A percentile compares a stretch with the other conserved stretches of the same genome.
phyloP scores from a whole-genome alignment of 2,329 filamentous ascomycete species.

The Fusarium abutilonis region DNA sequence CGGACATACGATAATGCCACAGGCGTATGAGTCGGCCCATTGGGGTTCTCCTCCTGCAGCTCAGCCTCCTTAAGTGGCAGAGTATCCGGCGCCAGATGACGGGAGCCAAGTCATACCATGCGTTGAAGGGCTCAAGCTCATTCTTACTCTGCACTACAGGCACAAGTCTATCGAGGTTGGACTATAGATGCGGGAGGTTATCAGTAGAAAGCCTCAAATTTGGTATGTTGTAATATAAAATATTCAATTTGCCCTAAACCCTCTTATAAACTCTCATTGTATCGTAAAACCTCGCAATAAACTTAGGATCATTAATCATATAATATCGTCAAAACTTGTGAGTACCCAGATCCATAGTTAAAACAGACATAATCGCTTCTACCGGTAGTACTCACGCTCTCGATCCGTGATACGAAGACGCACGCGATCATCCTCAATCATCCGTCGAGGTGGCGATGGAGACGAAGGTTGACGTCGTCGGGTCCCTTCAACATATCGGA shows the following conservation, averaged over 20 bases:
- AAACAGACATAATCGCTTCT: slow-evolving; percentile 8
- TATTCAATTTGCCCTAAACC: slow-evolving; percentile 28
- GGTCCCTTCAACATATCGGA: slow-evolving; percentile 63
- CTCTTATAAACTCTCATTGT: slow-evolving; percentile 16
- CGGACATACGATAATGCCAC: slow-evolving; percentile 18
- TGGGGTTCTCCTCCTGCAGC: slow-evolving; percentile 15
- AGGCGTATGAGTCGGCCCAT: slow-evolving; percentile 16
- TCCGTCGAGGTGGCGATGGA: slow-evolving; percentile 48
- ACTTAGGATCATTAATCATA: slow-evolving; percentile 37
- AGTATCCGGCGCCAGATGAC: slow-evolving; percentile 18
- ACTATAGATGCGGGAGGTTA: not conserved
- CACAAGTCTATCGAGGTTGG: slow-evolving; percentile 5
- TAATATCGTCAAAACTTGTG: slow-evolving; percentile 20
- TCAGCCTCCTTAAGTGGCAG: not conserved
- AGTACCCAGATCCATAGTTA: not conserved
- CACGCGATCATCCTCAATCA: slow-evolving; percentile 46
- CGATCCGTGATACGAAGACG: slow-evolving; percentile 51
- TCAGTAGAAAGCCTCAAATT: not conserved
- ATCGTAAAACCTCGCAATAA: slow-evolving; percentile 8
- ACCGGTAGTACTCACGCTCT: slow-evolving; percentile 47
- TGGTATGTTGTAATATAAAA: not conserved
- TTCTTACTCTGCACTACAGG: slow-evolving; percentile 6
- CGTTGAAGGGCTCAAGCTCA: slow-evolving; percentile 19
- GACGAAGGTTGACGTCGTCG: slow-evolving; percentile 48
- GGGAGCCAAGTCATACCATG: slow-evolving; percentile 10